Conservation (phyloP, 2,329 filamentous ascomycete species). For the Fusarium sublunatum region DNA sequence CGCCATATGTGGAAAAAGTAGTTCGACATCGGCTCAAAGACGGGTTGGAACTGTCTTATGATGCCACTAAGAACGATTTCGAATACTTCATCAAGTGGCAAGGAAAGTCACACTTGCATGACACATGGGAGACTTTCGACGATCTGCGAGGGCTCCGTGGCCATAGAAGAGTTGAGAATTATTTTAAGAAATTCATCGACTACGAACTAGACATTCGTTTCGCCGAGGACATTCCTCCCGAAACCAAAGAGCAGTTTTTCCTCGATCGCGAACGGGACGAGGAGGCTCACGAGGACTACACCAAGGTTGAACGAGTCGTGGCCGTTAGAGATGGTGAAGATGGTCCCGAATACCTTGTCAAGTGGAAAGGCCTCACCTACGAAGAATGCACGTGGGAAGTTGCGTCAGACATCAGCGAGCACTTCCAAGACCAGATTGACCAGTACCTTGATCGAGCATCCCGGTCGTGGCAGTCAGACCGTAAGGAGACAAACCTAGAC, state of each 20-base stretch:
- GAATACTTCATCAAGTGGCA: slow-evolving; percentile 98
- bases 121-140: slow-evolving; percentile 90
- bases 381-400: slow-evolving; percentile 95
- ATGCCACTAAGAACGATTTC: slow-evolving; percentile 77
- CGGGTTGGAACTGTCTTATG: slow-evolving; percentile 68
- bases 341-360: slow-evolving; percentile 89
- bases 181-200: slow-evolving; percentile 84
- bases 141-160: slow-evolving; percentile 82
- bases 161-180: slow-evolving; percentile 92
- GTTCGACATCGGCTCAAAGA: slow-evolving; percentile 86
- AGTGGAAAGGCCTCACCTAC: slow-evolving; percentile 96
- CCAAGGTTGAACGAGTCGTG: slow-evolving; percentile 92
- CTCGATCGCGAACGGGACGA: slow-evolving; percentile 93
- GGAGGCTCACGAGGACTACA: slow-evolving; percentile 89
- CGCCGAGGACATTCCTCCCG: slow-evolving; percentile 80
- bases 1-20: slow-evolving; percentile 89
- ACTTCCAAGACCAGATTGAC: slow-evolving; percentile 91
- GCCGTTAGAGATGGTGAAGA: slow-evolving; percentile 82
- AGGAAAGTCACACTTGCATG: slow-evolving; percentile 92
- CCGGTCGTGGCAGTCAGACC: slow-evolving; percentile 83
- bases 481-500: slow-evolving; percentile 77
- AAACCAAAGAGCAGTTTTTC: slow-evolving; percentile 93
- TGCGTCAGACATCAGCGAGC: slow-evolving; percentile 77
- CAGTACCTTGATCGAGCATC: slow-evolving; percentile 87
- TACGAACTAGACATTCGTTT: slow-evolving; percentile 82